These are phyloP conservation scores for Pyrenula aspistea DNA, from an alignment of 495 filamentous ascomycete genomes.

Conservation along the genomic window DNA sequence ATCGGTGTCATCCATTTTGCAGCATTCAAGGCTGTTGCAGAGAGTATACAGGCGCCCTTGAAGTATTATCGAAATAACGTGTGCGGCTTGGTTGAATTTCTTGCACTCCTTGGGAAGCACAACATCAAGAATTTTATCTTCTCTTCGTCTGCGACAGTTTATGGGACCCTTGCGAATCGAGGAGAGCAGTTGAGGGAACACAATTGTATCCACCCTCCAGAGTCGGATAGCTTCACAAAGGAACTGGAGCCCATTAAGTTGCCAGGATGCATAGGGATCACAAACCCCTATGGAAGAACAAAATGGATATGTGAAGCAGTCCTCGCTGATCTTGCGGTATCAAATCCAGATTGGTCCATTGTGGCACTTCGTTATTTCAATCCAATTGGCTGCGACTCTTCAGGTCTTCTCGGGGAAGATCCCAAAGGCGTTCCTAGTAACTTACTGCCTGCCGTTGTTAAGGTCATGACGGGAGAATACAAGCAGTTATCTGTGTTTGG, in stretches of 20 bases:
- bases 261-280: slow-evolving; percentile 37
- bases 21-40: slow-evolving; percentile 45
- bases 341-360: slow-evolving; percentile 48
- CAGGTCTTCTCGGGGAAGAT: slow-evolving; percentile 52
- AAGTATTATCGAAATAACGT: slow-evolving; percentile 59
- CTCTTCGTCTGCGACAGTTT: slow-evolving; percentile 54
- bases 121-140: slow-evolving; percentile 56
- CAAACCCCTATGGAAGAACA: slow-evolving; percentile 53
- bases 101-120: slow-evolving; percentile 39
- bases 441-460: slow-evolving; percentile 47
- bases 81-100: slow-evolving; percentile 47
- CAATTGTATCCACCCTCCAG: slow-evolving; percentile 43
- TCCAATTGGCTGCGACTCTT: slow-evolving; percentile 52
- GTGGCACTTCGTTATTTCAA: slow-evolving; percentile 58
- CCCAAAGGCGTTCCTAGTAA: slow-evolving; percentile 51
- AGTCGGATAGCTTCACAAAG: slow-evolving; percentile 19
- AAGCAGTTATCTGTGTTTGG: slow-evolving; percentile 46
- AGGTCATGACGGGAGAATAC: slow-evolving; percentile 44
- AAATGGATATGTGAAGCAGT: slow-evolving; percentile 58
- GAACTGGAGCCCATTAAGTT: slow-evolving; percentile 14
- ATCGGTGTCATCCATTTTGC: slow-evolving; percentile 54
- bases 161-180: slow-evolving; percentile 41
- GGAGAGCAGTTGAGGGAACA: slow-evolving; percentile 46
- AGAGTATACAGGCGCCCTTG: slow-evolving; percentile 39
- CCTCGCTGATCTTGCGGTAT: slow-evolving; percentile 44